Evolutionary conservation across 1,284 basidiomycete species (phyloP).

Genomic region (Sanghuangporus sanghuang): DNA sequence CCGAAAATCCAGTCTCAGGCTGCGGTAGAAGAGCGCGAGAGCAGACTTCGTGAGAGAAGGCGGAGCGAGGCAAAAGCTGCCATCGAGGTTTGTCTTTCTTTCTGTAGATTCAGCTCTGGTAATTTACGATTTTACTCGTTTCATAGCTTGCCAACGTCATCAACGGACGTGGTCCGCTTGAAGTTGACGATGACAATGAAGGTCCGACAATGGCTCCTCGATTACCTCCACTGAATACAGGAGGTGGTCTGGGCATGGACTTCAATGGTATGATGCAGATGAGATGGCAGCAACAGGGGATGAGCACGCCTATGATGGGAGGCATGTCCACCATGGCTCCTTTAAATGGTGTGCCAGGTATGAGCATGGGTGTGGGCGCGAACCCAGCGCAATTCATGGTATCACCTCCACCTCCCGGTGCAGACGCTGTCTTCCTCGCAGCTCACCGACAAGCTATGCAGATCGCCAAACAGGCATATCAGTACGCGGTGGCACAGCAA

Average conservation of each 20-base stretch:
- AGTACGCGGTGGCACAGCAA: slow-evolving; percentile 80
- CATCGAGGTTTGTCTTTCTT: slow-evolving; percentile 56
- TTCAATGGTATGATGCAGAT: slow-evolving; percentile 20
- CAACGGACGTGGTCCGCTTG: slow-evolving; percentile 62
- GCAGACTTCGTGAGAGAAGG: slow-evolving; percentile 48
- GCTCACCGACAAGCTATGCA: slow-evolving; percentile 82
- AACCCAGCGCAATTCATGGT: slow-evolving; percentile 44
- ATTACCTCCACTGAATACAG: slow-evolving; percentile 21
- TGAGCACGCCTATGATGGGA: slow-evolving; percentile 12
- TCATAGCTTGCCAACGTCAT: slow-evolving; percentile 72
- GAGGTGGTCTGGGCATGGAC: slow-evolving; percentile 15
- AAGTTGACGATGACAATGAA: slow-evolving; percentile 50
- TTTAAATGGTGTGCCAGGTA: slow-evolving; percentile 26
- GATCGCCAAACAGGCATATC: slow-evolving; percentile 78
- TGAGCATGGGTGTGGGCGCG: slow-evolving; percentile 28
- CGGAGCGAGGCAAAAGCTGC: slow-evolving; percentile 55
- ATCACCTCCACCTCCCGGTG: slow-evolving; percentile 30
- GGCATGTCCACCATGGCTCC: slow-evolving; percentile 30
- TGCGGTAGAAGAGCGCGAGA: slow-evolving; percentile 18
- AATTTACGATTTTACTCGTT: neutral
- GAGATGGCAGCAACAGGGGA: slow-evolving; percentile 21
- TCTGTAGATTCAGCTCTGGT: slow-evolving; percentile 13
- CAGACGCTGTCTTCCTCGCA: slow-evolving; percentile 52
- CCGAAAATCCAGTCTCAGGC: neutral
- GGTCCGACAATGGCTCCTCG: slow-evolving; percentile 38